Evolutionary conservation across 768 basidiomycete species (phyloP), one percentile per base, ranked within the genome.

Genomic region (Boletus rubropictus): DNA sequence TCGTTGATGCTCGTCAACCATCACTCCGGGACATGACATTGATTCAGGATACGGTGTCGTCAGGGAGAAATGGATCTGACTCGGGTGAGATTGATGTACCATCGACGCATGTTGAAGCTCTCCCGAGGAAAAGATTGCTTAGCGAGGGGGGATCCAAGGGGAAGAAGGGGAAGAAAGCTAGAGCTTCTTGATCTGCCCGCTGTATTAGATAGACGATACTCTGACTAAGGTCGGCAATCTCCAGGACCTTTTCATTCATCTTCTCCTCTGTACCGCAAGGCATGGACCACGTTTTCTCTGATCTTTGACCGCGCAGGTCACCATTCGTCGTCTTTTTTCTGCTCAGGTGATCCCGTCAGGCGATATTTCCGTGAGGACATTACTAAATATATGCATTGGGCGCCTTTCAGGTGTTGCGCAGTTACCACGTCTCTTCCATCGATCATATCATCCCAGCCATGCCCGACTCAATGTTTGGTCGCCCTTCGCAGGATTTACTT

Each of bases 391-490:
- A 8, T 50, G 20, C 38, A 14, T 17, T 14, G 34, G 50, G 48
- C 40, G 45, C 34, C 42, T 60, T 45, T 48, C 27, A 34, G 33
- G 31, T 24, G 39, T 25, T 41, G 40, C 48, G 44, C 51, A 50
- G 43, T 50, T 39, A 9, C 42, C 47, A 27, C 49, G 34, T 54
- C 39, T 59, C 39, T 52, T 22, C 31, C 51, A 39, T 29, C 14
- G n/a, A 58, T 53, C 37, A 39, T n/a, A 20, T 44, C 47, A 32
- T 46, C 34, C 7, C 36, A 34, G 33, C 18, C 52, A 64, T 67
- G 61, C 37, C 55, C 0, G 54, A 67, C 14, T 65, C 64, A 3
- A 56, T 65, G 34, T 65, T 65, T 29, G 64, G 64, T 38, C 55
- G 45, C 1, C 65, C 65, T 17, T 55, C 46, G 25, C 56, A 54